Evolutionary conservation across 257 asterid genomes (phyloP).

Genomic region (Salvia rosmarinus): DNA sequence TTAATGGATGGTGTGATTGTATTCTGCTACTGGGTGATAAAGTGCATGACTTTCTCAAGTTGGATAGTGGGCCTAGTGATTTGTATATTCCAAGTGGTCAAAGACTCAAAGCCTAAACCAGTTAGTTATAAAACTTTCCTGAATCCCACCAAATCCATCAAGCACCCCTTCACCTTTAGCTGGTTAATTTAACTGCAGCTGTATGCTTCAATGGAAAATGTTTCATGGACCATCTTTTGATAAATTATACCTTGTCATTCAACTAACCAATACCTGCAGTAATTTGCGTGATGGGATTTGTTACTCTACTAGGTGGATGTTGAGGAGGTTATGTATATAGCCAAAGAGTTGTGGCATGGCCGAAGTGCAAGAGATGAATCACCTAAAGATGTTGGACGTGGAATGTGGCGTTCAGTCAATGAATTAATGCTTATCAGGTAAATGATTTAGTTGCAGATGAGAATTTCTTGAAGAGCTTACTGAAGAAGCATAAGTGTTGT

Average conservation of each 20-base stretch:
- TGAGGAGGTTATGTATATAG: constrained; percentile 81
- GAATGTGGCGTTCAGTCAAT: constrained; percentile 94
- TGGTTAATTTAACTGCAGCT: background rate
- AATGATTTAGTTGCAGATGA: constrained; percentile 3
- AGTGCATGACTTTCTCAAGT: background rate
- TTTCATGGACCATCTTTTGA: background rate
- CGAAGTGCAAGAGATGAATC: constrained; percentile 90
- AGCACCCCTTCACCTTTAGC: background rate
- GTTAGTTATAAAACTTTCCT: background rate
- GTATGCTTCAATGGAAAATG: background rate
- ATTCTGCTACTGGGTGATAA: background rate
- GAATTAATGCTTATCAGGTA: constrained; percentile 92
- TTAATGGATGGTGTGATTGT: background rate
- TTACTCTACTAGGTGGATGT: constrained; percentile 76
- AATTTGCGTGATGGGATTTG: constrained; percentile 26
- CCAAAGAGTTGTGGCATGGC: constrained; percentile 94
- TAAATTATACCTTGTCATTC: background rate
- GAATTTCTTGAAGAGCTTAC: constrained; percentile 7
- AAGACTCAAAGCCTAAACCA: background rate
- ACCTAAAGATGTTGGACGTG: constrained; percentile 86
- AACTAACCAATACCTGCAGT: background rate
- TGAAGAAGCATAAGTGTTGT: background rate
- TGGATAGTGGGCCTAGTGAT: constrained; percentile 2
- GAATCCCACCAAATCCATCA: background rate
- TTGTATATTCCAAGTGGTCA: background rate